A percentile compares a stretch with the other conserved stretches of the same genome.
Conservation (phyloP, 495 filamentous ascomycete genomes). For the Stereocaulon alpinum region DNA sequence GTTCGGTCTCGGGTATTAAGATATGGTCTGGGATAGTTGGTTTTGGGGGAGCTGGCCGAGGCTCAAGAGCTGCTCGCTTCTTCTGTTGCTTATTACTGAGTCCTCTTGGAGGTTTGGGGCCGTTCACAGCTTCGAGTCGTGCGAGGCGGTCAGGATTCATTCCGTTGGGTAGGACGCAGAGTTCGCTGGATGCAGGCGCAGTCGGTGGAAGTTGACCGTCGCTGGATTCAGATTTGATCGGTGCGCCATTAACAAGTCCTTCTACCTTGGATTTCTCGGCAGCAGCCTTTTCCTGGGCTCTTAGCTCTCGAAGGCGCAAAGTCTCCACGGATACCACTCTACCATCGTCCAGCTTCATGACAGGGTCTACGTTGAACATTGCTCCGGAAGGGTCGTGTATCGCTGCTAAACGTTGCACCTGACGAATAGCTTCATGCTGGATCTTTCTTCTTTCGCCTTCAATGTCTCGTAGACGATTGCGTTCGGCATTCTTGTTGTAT, state of each 20-base stretch:
- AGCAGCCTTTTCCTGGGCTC: conserved; percentile 13
- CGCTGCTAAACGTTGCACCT: conserved; percentile 26
- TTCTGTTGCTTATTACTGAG: conserved; percentile 37
- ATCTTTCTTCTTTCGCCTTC: conserved; percentile 26
- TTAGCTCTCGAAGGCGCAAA: conserved; percentile 16
- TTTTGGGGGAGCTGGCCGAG: conserved; percentile 24
- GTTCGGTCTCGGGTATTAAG: conserved; percentile 26
- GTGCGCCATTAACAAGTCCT: not conserved
- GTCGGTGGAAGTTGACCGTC: not conserved
- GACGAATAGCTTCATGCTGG: conserved; percentile 24
- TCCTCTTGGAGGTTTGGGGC: conserved; percentile 18
- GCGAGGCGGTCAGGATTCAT: conserved; percentile 15
- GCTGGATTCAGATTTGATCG: not conserved
- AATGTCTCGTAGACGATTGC: conserved; percentile 27
- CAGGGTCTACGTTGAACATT: conserved; percentile 30
- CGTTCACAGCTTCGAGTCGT: not conserved
- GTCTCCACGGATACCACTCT: conserved; percentile 23
- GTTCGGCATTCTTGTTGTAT: conserved; percentile 31
- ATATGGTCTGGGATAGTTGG: conserved; percentile 27
- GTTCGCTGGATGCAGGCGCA: not conserved
- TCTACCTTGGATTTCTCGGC: conserved; percentile 12
- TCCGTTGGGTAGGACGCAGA: not conserved
- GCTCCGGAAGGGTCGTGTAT: conserved; percentile 27
- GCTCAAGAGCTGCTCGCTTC: conserved; percentile 20
- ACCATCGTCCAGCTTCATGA: conserved; percentile 26